Evolutionary conservation across 2,329 filamentous ascomycete genomes (phyloP), one percentile per base, ranked within the genome.

Genomic region (Colletotrichum sp.): DNA sequence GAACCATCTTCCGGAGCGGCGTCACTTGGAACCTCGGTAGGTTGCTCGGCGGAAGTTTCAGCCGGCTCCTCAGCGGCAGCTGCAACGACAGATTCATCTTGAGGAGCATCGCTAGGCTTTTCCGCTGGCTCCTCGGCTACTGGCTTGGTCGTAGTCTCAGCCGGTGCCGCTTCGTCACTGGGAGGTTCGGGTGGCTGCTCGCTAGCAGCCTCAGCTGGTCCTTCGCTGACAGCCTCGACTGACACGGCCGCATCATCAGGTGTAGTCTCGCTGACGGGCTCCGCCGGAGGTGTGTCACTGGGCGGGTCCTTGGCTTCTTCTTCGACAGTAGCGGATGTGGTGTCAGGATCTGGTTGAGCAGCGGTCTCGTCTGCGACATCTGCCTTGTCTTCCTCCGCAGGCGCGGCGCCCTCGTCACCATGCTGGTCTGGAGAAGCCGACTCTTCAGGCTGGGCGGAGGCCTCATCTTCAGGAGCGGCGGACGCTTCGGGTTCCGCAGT

Each of bases 361-460:
- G 55, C 55, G 13, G 55, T 59, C 55, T 59, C 24, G 55, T 24
- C 21, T 10, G 55, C 24, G 24, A 1, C 24, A 28, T 24, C 55
- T 24, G 21, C 26, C 55, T 59, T 59, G 55, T 26, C 55, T 28
- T 59, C 55, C 55, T 59, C 55, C 21, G 16, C 55, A 13, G 21
- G 55, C 7, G 24, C 55, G 55, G n/a, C 44, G 10, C 0, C n/a
- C 0, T 52, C 44, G 0, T 21, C 44, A 0, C n/a, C 44, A 8
- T 52, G 44, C 18, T 21, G n/a, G 18, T 52, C 44, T 21, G 44
- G 44, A 21, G 44, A 21, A 21, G 44, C 44, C 12, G 44, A 13
- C n/a, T 52, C n/a, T 21, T 52, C 44, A 52, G 44, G n/a, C n/a
- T 21, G n/a, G 44, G 44, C 44, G 44, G 44, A 21, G n/a, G 44